Conservation (phyloP, 768 basidiomycete genomes). For the Scleroderma bovista region DNA sequence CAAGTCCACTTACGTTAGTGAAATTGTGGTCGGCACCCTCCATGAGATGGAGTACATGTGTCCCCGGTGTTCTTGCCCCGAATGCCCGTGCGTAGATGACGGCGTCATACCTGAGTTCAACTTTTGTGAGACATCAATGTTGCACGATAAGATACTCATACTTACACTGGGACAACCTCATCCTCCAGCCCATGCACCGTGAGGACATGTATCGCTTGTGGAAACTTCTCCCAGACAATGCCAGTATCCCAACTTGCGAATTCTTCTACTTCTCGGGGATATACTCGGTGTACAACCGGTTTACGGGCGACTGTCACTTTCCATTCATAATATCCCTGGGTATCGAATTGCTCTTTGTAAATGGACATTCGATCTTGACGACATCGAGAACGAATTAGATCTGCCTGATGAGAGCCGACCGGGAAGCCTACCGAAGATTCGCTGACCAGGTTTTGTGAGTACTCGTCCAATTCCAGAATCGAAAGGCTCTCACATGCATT, state of each 20-base stretch:
- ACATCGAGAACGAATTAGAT: too few relatives aligned
- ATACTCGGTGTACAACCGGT: conserved; percentile 44
- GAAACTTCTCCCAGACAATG: conserved; percentile 65
- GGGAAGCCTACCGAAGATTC: conserved; percentile 22
- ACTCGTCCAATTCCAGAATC: neutral
- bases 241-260: conserved; percentile 66
- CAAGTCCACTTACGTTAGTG: conserved; percentile 39
- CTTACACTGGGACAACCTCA: conserved; percentile 63
- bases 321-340: conserved; percentile 59
- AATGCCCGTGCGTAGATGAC: conserved; percentile 62
- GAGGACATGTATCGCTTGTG: conserved; percentile 56
- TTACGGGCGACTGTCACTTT: conserved; percentile 63
- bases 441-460: conserved; percentile 12
- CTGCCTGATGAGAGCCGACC: neutral
- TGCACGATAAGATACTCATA: conserved; percentile 6
- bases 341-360: conserved; percentile 48
- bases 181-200: conserved; percentile 76
- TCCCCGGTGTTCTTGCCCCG: conserved; percentile 53
- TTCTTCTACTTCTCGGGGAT: conserved; percentile 51
- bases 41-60: conserved; percentile 62
- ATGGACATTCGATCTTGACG: conserved; percentile 15
- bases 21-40: conserved; percentile 82
- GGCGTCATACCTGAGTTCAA: conserved; percentile 55
- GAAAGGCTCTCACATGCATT: conserved; percentile 58
- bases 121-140: neutral